phyloP scores from a whole-genome alignment of 2,329 filamentous ascomycete genomes.

The Alternaria infectoria region DNA sequence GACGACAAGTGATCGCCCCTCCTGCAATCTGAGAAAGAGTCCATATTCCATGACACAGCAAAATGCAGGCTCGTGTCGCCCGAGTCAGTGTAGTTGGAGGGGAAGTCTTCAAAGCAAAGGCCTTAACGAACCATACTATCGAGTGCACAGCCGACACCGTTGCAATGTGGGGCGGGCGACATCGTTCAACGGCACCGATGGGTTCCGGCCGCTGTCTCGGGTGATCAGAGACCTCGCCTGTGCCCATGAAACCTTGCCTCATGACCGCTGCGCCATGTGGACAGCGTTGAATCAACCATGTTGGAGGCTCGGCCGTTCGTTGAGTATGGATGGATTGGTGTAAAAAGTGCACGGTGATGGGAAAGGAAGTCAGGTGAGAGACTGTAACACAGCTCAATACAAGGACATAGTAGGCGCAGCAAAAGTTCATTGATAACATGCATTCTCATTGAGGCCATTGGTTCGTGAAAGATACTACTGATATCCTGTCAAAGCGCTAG shows the following conservation, averaged over 20 bases:
- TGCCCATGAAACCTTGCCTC: neutral
- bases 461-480: slow-evolving; percentile 6
- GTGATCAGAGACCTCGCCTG: neutral
- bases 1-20: slow-evolving; percentile 20
- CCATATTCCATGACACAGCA: neutral
- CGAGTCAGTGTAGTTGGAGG: neutral
- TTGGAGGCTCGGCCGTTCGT: neutral
- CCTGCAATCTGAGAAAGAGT: neutral
- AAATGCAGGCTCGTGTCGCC: neutral
- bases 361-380: neutral
- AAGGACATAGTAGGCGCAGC: neutral
- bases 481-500: slow-evolving; percentile 9
- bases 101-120: neutral
- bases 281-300: neutral
- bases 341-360: neutral
- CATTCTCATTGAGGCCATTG: slow-evolving; percentile 16
- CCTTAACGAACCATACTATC: neutral
- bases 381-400: neutral
- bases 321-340: neutral
- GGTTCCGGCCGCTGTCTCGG: neutral
- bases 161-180: neutral
- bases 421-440: slow-evolving; percentile 6
- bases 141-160: neutral
- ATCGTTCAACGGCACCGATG: neutral
- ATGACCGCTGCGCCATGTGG: neutral